Conservation (phyloP, 2,329 filamentous ascomycete species). For the Graphilbum ipis-grandicollis region DNA sequence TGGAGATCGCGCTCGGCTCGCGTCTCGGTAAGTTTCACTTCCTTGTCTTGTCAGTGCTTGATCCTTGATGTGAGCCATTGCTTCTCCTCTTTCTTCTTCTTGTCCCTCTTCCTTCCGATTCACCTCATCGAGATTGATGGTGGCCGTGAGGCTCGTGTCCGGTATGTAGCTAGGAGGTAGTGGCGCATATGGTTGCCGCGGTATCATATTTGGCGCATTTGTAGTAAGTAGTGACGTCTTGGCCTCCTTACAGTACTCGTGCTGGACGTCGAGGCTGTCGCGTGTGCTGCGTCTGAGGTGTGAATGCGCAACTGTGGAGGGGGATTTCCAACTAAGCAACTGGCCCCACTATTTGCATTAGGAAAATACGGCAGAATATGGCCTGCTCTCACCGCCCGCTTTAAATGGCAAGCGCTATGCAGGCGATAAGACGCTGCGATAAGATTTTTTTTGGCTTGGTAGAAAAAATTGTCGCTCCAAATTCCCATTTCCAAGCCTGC, state of each 20-base stretch:
- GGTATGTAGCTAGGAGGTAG: constrained; percentile 86
- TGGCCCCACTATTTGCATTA: no score
- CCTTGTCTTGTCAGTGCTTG: constrained; percentile 28
- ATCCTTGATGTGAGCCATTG: constrained; percentile 1
- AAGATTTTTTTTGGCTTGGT: constrained; percentile 4
- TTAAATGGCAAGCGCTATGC: background rate
- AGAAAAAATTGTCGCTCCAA: background rate
- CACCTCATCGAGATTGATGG: constrained; percentile 86
- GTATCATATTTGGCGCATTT: constrained; percentile 27
- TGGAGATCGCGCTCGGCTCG: constrained; percentile 82
- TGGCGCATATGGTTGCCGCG: constrained; percentile 63
- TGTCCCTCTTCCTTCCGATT: background rate
- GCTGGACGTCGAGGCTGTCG: no score
- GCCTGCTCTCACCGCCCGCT: constrained; percentile 1
- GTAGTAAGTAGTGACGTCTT: background rate
- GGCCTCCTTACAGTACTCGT: no score
- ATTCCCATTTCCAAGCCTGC: no score
- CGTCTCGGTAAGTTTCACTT: constrained; percentile 80
- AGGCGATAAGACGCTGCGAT: background rate
- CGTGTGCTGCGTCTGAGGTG: no score
- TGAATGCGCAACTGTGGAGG: no score
- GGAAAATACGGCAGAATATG: constrained; percentile 1
- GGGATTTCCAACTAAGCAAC: no score
- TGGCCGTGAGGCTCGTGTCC: constrained; percentile 64
- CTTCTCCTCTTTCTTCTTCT: background rate